Base-by-base conservation (phyloP, 129 eudicot species). In the Silybum marianum region DNA sequence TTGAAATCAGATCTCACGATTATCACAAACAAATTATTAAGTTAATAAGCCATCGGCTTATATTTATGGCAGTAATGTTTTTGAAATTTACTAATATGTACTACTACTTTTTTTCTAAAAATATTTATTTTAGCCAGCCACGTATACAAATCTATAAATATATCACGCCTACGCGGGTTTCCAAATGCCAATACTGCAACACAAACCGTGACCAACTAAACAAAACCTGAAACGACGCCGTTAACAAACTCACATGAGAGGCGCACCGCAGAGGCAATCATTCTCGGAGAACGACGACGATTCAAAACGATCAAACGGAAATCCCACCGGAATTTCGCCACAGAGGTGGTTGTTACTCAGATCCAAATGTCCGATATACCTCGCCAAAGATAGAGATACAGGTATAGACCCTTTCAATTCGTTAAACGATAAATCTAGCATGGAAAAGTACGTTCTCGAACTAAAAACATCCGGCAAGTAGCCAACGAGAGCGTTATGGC, bases 301-400 rank as follows among this genome's bases (percentile, higher is more conserved):
- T 38, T 89, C 95, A 14, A 94, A 92, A 69, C 78, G 92, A 62
- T 94, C 98, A 19, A 92, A 92, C 42, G 96, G 93, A 4, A 80
- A 67, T 4, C 97, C 95, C 5, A 28, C 7, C 40, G 98, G 98
- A 66, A 94, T 90, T 25, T 73, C 12, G 0, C 98, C 98, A 28
- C 98, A 94, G 7, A 94, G 84, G 6, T 86, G 95, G 77, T 94
- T 94, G 48, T 94, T 85, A 42, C 97, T 94, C 26, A 94, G 74
- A 73, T 94, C 98, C 90, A 94, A 67, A 30, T 90, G 98, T 2
- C 98, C 98, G 26, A 94, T 69, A 73, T 74, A 94, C 84, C 73
- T 83, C 4, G 92, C 95, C 23, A 81, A 51, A 25, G 91, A 72
- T 26, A 91, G 36, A 1, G 96, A 82, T 46, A 81, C 85, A 5